These are phyloP conservation scores for Botrytis medusae DNA, from an alignment of 2,329 filamentous ascomycete genomes.

Conservation along the genomic window DNA sequence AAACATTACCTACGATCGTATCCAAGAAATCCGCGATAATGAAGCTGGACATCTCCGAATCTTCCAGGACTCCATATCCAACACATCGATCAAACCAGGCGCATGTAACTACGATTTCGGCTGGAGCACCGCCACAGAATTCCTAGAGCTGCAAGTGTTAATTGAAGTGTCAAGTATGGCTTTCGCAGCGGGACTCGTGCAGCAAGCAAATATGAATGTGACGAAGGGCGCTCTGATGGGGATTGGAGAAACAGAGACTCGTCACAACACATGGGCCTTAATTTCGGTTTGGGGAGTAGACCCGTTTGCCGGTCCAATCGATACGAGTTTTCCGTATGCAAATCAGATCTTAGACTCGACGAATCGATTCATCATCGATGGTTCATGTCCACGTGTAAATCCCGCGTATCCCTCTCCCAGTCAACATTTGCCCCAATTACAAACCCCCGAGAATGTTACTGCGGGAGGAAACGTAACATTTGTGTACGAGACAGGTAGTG, in stretches of 20 bases:
- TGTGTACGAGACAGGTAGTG: slow-evolving; percentile 32
- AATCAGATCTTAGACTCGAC: slow-evolving; percentile 45
- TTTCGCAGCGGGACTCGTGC: slow-evolving; percentile 43
- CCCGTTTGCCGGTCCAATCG: slow-evolving; percentile 45
- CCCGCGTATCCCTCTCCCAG: slow-evolving; percentile 43
- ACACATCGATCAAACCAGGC: slow-evolving; percentile 45
- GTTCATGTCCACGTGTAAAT: slow-evolving; percentile 42
- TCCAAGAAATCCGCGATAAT: slow-evolving; percentile 47
- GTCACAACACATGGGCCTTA: slow-evolving; percentile 46
- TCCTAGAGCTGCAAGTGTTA: slow-evolving; percentile 40
- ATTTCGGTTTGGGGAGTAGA: slow-evolving; percentile 44
- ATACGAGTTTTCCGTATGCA: slow-evolving; percentile 46
- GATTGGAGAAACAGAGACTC: slow-evolving; percentile 43
- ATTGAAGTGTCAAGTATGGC: slow-evolving; percentile 44
- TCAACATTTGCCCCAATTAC: slow-evolving; percentile 41
- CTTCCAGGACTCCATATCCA: slow-evolving; percentile 46
- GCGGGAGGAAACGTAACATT: slow-evolving; percentile 40
- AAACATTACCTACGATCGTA: slow-evolving; percentile 44
- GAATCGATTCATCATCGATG: slow-evolving; percentile 39
- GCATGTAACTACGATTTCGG: slow-evolving; percentile 41
- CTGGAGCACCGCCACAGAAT: slow-evolving; percentile 30
- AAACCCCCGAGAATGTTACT: slow-evolving; percentile 33
- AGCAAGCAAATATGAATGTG: slow-evolving; percentile 39
- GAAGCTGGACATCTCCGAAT: slow-evolving; percentile 48
- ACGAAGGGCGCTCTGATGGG: slow-evolving; percentile 43